phyloP scores from a whole-genome alignment of 129 eudicot species.

The Escallonia herrerae region DNA sequence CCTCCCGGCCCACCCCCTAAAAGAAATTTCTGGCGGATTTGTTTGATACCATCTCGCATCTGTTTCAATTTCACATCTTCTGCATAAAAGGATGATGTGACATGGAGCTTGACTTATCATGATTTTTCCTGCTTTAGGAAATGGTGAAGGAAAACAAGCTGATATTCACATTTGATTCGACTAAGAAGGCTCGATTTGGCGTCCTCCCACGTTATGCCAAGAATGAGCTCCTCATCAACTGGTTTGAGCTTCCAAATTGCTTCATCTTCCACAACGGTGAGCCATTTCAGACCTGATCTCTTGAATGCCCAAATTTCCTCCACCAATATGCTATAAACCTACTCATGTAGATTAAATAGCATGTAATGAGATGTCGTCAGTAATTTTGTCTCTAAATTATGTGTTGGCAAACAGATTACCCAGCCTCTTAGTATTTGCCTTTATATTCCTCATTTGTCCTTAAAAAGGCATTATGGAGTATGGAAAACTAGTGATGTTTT shows the following conservation, averaged over 20 bases:
- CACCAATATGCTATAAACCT: no score
- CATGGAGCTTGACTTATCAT: not conserved
- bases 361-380: no score
- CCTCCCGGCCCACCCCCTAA: no score
- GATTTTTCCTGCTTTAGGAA: constrained; percentile 35
- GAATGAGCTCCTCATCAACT: constrained; percentile 71
- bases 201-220: constrained; percentile 90
- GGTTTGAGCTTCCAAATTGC: constrained; percentile 99
- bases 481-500: no score
- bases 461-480: no score
- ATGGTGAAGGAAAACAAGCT: constrained; percentile 85
- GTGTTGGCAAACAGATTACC: no score
- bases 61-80: not conserved
- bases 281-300: constrained; percentile 13
- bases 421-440: no score
- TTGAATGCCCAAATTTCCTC: not conserved
- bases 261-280: constrained; percentile 91
- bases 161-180: constrained; percentile 53
- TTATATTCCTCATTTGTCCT: no score
- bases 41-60: not conserved
- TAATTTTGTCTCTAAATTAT: no score
- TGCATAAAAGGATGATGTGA: not conserved
- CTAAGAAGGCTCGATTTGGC: constrained; percentile 94
- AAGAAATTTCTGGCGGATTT: no score
- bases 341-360: no score